Percentiles rank a stretch among this genome's conserved stretches.
Evolutionary conservation across 306 rosid genomes (phyloP).

Genomic region (Pueraria montana): DNA sequence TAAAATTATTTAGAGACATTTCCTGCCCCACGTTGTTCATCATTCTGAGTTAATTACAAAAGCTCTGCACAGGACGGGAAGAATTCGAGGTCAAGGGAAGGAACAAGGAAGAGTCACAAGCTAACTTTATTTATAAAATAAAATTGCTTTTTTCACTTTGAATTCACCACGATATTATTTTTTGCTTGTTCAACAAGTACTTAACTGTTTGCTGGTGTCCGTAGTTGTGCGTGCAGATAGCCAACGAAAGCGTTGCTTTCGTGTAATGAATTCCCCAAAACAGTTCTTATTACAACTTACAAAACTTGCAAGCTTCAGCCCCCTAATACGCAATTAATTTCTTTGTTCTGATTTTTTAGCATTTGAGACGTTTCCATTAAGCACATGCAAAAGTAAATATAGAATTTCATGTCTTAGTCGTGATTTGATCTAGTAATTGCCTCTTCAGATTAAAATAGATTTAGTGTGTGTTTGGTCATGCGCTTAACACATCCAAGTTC

Average conservation of each 20-base stretch:
- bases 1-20: slow-evolving; percentile 27
- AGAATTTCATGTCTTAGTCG: no score
- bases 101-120: neutral
- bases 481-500: neutral
- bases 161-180: neutral
- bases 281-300: no score
- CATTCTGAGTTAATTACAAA: slow-evolving; percentile 22
- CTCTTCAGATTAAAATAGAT: neutral
- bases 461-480: neutral
- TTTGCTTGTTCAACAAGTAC: neutral
- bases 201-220: neutral
- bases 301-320: neutral
- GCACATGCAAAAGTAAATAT: neutral
- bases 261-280: neutral
- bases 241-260: neutral
- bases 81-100: slow-evolving; percentile 13
- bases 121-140: neutral
- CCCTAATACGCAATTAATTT: neutral
- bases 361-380: neutral
- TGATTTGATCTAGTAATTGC: neutral
- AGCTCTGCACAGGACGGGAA: neutral
- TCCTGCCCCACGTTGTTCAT: slow-evolving; percentile 32
- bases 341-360: neutral
- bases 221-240: neutral
- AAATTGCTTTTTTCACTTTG: neutral